Conservation (phyloP, 192 early-diverging fungal species). For the Backusella tarrabulga region DNA sequence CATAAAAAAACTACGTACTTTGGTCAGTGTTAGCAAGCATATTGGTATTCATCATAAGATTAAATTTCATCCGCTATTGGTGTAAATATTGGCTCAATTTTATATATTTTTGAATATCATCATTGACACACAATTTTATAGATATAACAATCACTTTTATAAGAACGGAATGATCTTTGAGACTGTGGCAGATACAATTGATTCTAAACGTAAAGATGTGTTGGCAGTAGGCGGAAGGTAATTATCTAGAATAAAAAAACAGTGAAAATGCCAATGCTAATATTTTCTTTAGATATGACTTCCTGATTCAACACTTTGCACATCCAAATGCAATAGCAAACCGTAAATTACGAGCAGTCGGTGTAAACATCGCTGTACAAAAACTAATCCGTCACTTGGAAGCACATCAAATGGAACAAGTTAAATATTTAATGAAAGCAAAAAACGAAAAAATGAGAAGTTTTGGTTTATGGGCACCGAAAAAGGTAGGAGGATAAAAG, state of each 20-base stretch:
- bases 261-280: background rate
- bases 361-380: conserved; percentile 81
- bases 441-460: conserved; percentile 44
- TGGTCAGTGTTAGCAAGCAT: conserved; percentile 41
- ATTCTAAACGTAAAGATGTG: conserved; percentile 51
- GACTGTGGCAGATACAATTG: conserved; percentile 45
- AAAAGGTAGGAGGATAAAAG: conserved; percentile 26
- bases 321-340: conserved; percentile 38
- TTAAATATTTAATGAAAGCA: conserved; percentile 31
- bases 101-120: background rate
- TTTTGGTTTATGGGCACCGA: conserved; percentile 49
- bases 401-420: conserved; percentile 51
- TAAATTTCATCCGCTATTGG: conserved; percentile 49
- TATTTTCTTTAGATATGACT: conserved; percentile 39
- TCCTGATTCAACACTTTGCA: conserved; percentile 50
- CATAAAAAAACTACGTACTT: conserved; percentile 33
- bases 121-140: background rate
- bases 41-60: conserved; percentile 52
- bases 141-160: conserved; percentile 56
- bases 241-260: background rate
- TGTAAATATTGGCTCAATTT: conserved; percentile 36
- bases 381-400: conserved; percentile 65
- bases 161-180: conserved; percentile 59
- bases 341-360: conserved; percentile 59
- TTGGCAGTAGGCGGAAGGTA: conserved; percentile 53